Evolutionary conservation across 1,284 basidiomycete species (phyloP).

Genomic region (Golubevia sp.): DNA sequence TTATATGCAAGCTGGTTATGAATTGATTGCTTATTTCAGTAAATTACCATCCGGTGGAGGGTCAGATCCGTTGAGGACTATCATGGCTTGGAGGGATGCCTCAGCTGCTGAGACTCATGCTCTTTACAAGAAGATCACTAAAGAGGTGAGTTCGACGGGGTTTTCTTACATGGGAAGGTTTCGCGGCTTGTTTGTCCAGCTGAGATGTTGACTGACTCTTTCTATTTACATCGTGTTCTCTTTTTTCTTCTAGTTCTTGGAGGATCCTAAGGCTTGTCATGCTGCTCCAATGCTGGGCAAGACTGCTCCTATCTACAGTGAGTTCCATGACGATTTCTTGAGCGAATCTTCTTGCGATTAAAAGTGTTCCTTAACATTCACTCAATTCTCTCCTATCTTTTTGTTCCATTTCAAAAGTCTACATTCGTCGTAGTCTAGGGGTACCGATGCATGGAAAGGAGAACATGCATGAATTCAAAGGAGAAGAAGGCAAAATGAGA

Average conservation of each 20-base stretch:
- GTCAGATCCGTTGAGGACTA: slow-evolving; percentile 44
- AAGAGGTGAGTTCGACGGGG: not conserved
- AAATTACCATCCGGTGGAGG: slow-evolving; percentile 40
- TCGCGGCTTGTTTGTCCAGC: not conserved
- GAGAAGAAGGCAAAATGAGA: slow-evolving; percentile 20
- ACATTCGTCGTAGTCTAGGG: slow-evolving; percentile 37
- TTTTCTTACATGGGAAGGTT: not conserved
- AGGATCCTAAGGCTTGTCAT: slow-evolving; percentile 40
- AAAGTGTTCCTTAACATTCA: too few relatives aligned
- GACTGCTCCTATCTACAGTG: slow-evolving; percentile 37
- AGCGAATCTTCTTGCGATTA: too few relatives aligned
- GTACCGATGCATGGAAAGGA: slow-evolving; percentile 51
- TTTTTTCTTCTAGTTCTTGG: slow-evolving; percentile 28
- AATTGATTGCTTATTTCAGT: slow-evolving; percentile 43
- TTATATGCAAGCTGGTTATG: slow-evolving; percentile 36
- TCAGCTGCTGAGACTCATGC: slow-evolving; percentile 29
- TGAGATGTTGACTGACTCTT: not conserved
- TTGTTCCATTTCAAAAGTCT: too few relatives aligned
- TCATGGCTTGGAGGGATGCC: slow-evolving; percentile 37
- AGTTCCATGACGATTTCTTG: too few relatives aligned
- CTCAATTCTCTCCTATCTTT: too few relatives aligned
- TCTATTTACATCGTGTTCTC: not conserved
- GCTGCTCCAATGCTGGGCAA: slow-evolving; percentile 37
- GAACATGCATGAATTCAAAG: slow-evolving; percentile 42
- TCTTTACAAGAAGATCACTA: slow-evolving; percentile 32